These are phyloP conservation scores for Lavandula angustifolia DNA, from an alignment of 257 asterid species.

Conservation along the genomic window DNA sequence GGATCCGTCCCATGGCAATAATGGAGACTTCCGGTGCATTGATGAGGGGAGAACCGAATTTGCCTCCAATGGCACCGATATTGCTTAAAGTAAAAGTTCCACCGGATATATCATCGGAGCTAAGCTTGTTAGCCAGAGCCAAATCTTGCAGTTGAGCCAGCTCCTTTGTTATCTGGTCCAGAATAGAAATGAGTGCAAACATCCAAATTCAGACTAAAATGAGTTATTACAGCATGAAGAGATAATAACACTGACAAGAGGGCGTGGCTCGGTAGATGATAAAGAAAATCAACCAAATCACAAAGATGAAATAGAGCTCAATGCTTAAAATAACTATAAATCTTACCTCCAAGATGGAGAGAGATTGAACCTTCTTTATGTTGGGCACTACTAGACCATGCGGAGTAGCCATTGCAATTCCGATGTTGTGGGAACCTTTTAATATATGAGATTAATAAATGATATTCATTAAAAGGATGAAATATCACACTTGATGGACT, in stretches of 20 bases:
- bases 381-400: constrained; percentile 92
- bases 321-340: background rate
- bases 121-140: constrained; percentile 84
- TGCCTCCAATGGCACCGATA: constrained; percentile 95
- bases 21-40: constrained; percentile 86
- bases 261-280: background rate
- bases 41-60: constrained; percentile 87
- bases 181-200: background rate
- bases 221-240: too few relatives aligned
- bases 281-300: background rate
- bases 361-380: constrained; percentile 85
- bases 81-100: constrained; percentile 91
- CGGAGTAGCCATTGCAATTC: constrained; percentile 98
- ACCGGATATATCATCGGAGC: constrained; percentile 72
- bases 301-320: background rate
- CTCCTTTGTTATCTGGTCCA: constrained; percentile 68
- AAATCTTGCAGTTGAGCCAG: constrained; percentile 61
- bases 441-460: background rate
- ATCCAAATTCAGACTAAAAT: background rate
- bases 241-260: background rate
- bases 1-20: constrained; percentile 89
- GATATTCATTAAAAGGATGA: too few relatives aligned
- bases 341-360: constrained; percentile 85
- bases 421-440: constrained; percentile 86
- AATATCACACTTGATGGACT: background rate